These are phyloP conservation scores for Blepharisma japonicum DNA, from an alignment of 73 alveolate genomes.

Conservation along the genomic window DNA sequence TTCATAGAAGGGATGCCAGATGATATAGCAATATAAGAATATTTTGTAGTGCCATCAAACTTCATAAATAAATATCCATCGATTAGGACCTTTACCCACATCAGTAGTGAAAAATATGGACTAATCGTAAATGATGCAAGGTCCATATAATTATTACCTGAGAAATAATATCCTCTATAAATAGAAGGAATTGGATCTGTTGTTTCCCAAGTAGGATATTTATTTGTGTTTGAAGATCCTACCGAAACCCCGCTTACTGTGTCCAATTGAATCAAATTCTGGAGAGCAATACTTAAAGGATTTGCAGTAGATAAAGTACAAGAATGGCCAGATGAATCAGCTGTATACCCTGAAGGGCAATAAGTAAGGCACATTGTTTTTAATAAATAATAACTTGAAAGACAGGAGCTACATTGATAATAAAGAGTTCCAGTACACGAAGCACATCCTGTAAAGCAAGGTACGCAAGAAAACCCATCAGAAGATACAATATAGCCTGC, in stretches of 20 bases:
- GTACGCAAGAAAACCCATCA: not conserved
- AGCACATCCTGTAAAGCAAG: not conserved
- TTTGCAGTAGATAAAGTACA: not conserved
- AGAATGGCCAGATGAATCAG: no score
- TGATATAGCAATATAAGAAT: no score
- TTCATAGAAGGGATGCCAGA: no score
- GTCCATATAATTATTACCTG: no score
- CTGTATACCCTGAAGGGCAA: constrained; percentile 13
- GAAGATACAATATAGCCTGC: not conserved
- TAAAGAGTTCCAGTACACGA: not conserved
- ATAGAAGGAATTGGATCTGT: constrained; percentile 5
- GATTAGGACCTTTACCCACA: no score
- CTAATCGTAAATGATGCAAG: no score
- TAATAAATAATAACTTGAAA: not conserved
- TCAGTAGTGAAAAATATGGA: no score
- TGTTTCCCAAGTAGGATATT: not conserved
- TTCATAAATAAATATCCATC: no score
- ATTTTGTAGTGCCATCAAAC: no score
- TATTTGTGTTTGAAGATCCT: not conserved
- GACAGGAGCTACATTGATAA: not conserved
- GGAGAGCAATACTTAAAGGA: not conserved
- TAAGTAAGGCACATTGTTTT: not conserved
- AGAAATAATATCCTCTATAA: constrained; percentile 6
- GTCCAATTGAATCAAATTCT: not conserved
- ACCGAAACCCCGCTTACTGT: not conserved